phyloP scores from a whole-genome alignment of 148 eudicot genomes.

The Drosera capensis region DNA sequence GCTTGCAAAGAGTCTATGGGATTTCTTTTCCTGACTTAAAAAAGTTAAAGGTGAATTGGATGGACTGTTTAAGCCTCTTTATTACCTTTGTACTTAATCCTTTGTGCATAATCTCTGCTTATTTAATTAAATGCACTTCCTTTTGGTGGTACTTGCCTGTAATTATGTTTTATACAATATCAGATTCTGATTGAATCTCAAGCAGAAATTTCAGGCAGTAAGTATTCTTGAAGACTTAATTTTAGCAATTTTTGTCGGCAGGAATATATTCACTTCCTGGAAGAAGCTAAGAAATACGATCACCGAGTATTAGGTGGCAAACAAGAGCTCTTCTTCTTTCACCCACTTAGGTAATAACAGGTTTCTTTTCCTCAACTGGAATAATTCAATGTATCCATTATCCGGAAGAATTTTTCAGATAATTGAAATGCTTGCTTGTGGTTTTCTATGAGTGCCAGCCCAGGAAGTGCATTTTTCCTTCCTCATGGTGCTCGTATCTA shows the following conservation, averaged over 20 bases:
- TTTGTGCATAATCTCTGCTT: background rate
- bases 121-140: background rate
- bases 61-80: background rate
- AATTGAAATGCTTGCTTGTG: background rate
- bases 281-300: conserved; percentile 96
- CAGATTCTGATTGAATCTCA: too few species aligned
- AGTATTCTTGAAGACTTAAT: too few species aligned
- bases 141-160: too few species aligned
- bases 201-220: background rate
- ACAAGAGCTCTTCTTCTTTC: conserved; percentile 94
- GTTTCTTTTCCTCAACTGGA: background rate
- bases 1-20: conserved; percentile 97
- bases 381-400: background rate
- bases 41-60: conserved; percentile 44
- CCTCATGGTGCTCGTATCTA: conserved; percentile 83
- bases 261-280: conserved; percentile 67
- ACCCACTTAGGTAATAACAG: conserved; percentile 67
- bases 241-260: too few species aligned
- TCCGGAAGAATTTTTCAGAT: background rate
- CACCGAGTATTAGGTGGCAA: conserved; percentile 73
- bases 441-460: conserved; percentile 29
- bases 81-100: background rate
- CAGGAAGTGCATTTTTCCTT: conserved; percentile 96
- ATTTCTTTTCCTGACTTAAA: conserved; percentile 83
- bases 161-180: too few species aligned